These are phyloP conservation scores for Pythium pectinolyticum DNA, from an alignment of 352 stramenopile species.

Conservation along the genomic window DNA sequence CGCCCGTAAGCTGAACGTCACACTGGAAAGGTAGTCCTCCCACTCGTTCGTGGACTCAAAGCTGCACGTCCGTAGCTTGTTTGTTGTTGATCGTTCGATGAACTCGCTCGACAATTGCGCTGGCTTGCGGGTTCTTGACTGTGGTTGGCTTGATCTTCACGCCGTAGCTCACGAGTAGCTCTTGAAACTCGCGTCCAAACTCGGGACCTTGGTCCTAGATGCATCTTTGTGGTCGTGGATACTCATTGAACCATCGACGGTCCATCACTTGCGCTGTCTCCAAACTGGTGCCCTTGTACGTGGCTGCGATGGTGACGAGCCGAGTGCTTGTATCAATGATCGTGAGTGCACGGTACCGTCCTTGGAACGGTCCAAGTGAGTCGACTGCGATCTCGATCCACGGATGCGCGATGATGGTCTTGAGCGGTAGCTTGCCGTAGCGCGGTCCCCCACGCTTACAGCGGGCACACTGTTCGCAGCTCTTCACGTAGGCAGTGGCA, in stretches of 20 bases:
- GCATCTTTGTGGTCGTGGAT: background rate
- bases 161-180: slow-evolving; percentile 6
- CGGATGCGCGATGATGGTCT: background rate
- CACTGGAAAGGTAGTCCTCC: background rate
- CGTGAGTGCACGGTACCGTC: background rate
- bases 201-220: slow-evolving; percentile 2
- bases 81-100: slow-evolving; percentile 12
- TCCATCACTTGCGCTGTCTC: background rate
- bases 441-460: background rate
- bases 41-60: background rate
- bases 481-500: background rate
- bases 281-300: background rate
- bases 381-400: slow-evolving; percentile 8
- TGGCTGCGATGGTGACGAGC: background rate
- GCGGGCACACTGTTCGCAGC: background rate
- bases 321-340: slow-evolving; percentile 10
- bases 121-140: slow-evolving; percentile 2
- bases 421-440: background rate
- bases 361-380: slow-evolving; percentile 1
- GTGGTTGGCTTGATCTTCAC: background rate
- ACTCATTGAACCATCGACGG: background rate
- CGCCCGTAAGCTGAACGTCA: slow-evolving; percentile 4
- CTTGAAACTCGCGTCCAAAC: slow-evolving; percentile 5
- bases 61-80: slow-evolving; percentile 9
- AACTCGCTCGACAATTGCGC: slow-evolving; percentile 7